A percentile compares a stretch with the other conserved stretches of the same genome.
Conservation (phyloP, 768 basidiomycete species). For the Boletus rufocinnamomeus region DNA sequence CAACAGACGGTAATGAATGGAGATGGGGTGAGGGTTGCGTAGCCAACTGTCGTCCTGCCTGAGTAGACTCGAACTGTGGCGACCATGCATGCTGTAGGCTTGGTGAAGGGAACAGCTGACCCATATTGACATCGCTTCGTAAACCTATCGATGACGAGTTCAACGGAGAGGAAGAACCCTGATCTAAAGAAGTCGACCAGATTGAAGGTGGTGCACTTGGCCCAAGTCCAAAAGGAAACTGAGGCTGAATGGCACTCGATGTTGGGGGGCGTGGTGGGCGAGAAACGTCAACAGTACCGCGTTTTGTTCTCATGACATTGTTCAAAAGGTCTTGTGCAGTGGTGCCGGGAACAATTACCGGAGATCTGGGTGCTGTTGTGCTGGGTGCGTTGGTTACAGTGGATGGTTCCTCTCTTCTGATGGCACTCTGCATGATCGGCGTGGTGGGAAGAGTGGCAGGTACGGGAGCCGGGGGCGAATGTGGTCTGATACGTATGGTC, state of each 20-base stretch:
- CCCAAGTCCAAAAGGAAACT: constrained; percentile 56
- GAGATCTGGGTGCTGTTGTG: constrained; percentile 25
- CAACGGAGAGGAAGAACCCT: constrained; percentile 30
- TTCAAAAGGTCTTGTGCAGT: constrained; percentile 72
- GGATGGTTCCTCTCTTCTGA: constrained; percentile 8
- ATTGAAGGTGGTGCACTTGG: constrained; percentile 56
- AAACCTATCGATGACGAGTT: constrained; percentile 12
- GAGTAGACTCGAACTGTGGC: constrained; percentile 29
- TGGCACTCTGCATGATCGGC: constrained; percentile 10
- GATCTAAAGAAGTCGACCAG: constrained; percentile 64
- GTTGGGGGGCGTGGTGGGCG: constrained; percentile 17
- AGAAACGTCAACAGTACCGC: constrained; percentile 17
- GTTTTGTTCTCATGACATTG: constrained; percentile 35
- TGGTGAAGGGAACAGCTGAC: constrained; percentile 17
- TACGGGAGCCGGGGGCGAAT: constrained; percentile 19
- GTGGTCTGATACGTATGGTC: constrained; percentile 14
- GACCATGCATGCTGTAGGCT: constrained; percentile 23
- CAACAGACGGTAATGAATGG: constrained; percentile 13
- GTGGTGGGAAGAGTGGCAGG: constrained; percentile 23
- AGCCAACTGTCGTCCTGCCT: constrained; percentile 10
- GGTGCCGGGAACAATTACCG: constrained; percentile 36
- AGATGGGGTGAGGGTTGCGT: constrained; percentile 17
- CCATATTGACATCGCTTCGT: constrained; percentile 16
- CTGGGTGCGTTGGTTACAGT: constrained; percentile 1
- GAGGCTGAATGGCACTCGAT: constrained; percentile 40